Base-by-base conservation (phyloP, 2,329 filamentous ascomycete genomes). In the Fusarium humuli region DNA sequence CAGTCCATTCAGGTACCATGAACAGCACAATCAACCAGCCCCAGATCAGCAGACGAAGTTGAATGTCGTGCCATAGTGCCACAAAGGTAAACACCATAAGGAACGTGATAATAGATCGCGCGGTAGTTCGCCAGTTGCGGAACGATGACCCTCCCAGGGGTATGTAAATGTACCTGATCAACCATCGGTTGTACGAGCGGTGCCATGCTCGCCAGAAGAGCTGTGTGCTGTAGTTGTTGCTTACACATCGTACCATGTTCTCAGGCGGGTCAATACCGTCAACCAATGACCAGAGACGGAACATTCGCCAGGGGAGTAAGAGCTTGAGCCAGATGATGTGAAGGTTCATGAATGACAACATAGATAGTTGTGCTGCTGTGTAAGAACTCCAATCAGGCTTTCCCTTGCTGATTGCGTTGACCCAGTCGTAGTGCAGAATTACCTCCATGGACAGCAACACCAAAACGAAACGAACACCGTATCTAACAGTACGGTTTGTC, bases 261-360 rank as follows among this genome's bases (percentile, higher is more conserved):
- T 99, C 96, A 0, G 96, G 95, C 0, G 96, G 94, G 77, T 99
- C 96, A 73, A 99, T 89, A 66, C 93, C 93, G 78, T 99, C 96
- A 18, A 94, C 78, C 6, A 99, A 87, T 0, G 93, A 87, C 96
- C 96, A 99, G n/a, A 99, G 89, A 7, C 97, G 92, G 87, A 98
- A 98, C 79, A 98, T 91, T n/a, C 96, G 92, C 94, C 95, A 99
- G 1, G 96, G 96, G 10, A 99, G 89, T 7, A 99, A 89, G 2
- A 99, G 89, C 79, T 99, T 99, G 48, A 99, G 87, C 97, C 97
- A 99, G 79, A 99, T 97, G 77, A 98, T 90, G 82, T 97, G 93
- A 14, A 99, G 90, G 80, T 98, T 98, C 85, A 98, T 97, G 83
- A 92, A 98, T 40, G 94, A 96, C 14, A 99, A 87, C 83, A 99